A percentile compares a stretch with the other conserved stretches of the same genome.
Evolutionary conservation across 176 grass and related monocot species (phyloP).

Genomic region (Juncus effusus): DNA sequence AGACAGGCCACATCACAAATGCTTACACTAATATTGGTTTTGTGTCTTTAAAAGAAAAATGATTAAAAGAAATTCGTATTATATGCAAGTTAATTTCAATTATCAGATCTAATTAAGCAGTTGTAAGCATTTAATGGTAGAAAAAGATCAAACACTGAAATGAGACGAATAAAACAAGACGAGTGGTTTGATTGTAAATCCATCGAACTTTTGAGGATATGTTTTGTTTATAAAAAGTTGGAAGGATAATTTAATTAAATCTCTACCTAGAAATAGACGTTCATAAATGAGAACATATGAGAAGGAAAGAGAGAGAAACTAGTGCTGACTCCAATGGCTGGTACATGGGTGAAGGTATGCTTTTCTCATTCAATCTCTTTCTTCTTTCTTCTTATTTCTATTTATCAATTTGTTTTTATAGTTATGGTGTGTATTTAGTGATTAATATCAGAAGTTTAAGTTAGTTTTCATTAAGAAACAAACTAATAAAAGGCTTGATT

Average conservation of each 20-base stretch:
- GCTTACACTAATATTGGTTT: not conserved
- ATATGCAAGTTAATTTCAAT: not conserved
- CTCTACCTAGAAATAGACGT: not conserved
- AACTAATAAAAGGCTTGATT: not conserved
- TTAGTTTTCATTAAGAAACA: not conserved
- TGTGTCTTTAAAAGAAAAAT: not conserved
- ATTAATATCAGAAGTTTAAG: not conserved
- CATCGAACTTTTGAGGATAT: not conserved
- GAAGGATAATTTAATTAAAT: not conserved
- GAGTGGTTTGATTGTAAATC: not conserved
- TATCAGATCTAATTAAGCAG: not conserved
- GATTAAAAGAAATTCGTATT: not conserved
- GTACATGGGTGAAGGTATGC: conserved; percentile 50
- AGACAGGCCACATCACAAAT: not conserved
- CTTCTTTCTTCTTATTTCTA: not conserved
- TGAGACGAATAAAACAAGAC: not conserved
- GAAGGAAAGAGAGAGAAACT: conserved; percentile 1
- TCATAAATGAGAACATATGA: not conserved
- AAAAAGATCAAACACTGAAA: not conserved
- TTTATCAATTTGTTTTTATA: not conserved
- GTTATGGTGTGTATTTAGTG: not conserved
- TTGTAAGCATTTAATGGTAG: not conserved
- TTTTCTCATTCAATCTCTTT: not conserved
- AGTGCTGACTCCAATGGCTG: conserved; percentile 32
- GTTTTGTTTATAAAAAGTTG: not conserved